phyloP scores from a whole-genome alignment of 495 filamentous ascomycete species.

The Xylaria telfairii region DNA sequence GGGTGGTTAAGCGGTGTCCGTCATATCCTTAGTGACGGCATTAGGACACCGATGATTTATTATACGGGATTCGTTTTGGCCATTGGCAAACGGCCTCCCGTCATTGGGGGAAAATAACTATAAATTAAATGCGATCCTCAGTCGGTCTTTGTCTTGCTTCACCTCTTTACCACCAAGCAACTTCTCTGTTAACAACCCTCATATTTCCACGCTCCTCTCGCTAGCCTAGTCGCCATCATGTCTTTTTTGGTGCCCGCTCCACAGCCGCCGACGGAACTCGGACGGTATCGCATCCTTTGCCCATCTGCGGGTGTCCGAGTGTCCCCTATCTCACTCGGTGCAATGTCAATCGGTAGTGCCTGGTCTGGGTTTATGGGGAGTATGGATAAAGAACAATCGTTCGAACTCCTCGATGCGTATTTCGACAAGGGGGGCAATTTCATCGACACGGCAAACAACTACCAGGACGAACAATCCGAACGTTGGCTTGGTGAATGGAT shows the following conservation, averaged over 20 bases:
- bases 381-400: conserved; percentile 33
- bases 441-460: conserved; percentile 72
- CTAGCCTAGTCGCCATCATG: background rate
- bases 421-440: conserved; percentile 68
- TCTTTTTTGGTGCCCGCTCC: conserved; percentile 43
- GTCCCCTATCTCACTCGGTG: conserved; percentile 65
- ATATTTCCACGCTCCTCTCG: background rate
- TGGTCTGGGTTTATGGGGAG: conserved; percentile 44
- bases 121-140: background rate
- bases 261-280: conserved; percentile 61
- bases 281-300: conserved; percentile 65
- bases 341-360: conserved; percentile 66
- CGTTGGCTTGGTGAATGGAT: conserved; percentile 72
- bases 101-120: background rate
- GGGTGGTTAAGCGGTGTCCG: background rate
- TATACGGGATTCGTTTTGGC: too few relatives aligned
- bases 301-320: conserved; percentile 64
- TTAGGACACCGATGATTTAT: background rate
- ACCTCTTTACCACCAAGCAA: background rate
- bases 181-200: background rate
- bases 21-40: too few relatives aligned
- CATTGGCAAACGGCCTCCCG: too few relatives aligned
- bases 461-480: conserved; percentile 69
- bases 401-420: conserved; percentile 62
- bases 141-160: background rate